Evolutionary conservation across 129 eudicot species (phyloP).

Genomic region (Logfia minima): DNA sequence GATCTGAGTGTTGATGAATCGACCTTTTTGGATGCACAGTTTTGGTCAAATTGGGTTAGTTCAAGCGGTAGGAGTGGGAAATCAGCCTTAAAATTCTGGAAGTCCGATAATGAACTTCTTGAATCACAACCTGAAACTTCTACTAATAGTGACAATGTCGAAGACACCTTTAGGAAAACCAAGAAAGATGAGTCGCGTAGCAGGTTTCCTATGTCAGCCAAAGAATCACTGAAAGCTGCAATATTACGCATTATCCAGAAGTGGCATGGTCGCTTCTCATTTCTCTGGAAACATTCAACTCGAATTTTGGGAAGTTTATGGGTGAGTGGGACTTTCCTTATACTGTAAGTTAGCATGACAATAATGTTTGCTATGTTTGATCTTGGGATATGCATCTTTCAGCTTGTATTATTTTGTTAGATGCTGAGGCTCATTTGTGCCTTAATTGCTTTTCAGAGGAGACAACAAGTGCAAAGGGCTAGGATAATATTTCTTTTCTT

Average conservation of each 20-base stretch:
- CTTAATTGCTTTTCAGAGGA: neutral
- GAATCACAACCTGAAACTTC: conserved; percentile 58
- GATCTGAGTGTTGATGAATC: conserved; percentile 43
- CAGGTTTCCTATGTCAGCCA: conserved; percentile 56
- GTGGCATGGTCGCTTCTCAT: conserved; percentile 86
- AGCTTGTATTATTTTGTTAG: neutral
- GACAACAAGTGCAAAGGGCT: neutral
- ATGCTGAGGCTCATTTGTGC: neutral
- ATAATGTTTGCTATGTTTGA: neutral
- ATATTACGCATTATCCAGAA: conserved; percentile 49
- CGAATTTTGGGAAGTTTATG: conserved; percentile 71
- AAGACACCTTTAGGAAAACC: conserved; percentile 40
- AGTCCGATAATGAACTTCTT: conserved; percentile 44
- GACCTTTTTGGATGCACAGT: conserved; percentile 40
- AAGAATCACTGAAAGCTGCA: conserved; percentile 73
- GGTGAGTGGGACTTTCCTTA: conserved; percentile 52
- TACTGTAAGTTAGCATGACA: neutral
- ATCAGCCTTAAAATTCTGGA: conserved; percentile 52
- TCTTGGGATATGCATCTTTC: neutral
- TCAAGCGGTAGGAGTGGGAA: conserved; percentile 50
- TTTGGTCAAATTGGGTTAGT: conserved; percentile 67
- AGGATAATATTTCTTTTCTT: neutral
- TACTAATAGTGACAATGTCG: conserved; percentile 35
- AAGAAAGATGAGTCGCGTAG: conserved; percentile 53
- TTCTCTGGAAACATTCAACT: conserved; percentile 61